A percentile compares a stretch with the other conserved stretches of the same genome.
Evolutionary conservation across 148 eudicot genomes (phyloP).

Genomic region (Oxyria digyna): DNA sequence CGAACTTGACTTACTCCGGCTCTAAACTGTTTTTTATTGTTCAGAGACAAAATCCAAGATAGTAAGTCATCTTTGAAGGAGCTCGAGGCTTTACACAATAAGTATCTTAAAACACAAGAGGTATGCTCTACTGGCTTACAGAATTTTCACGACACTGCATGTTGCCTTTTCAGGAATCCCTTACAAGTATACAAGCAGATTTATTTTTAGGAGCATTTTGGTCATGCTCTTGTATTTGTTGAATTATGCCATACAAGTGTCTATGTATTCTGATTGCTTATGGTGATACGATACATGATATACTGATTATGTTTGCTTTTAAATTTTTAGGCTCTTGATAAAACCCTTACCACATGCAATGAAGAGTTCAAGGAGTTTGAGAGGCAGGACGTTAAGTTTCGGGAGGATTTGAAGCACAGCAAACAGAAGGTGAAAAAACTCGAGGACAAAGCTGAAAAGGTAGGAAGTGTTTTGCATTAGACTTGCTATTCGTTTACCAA

Average conservation of each 20-base stretch:
- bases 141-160: not conserved
- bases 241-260: not conserved
- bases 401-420: slow-evolving; percentile 76
- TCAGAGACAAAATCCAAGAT: slow-evolving; percentile 71
- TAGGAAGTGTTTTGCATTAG: slow-evolving; percentile 13
- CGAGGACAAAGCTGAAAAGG: slow-evolving; percentile 80
- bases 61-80: slow-evolving; percentile 58
- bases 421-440: slow-evolving; percentile 87
- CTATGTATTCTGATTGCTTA: not conserved
- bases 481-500: not conserved
- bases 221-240: not conserved
- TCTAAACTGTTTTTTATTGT: slow-evolving; percentile 4
- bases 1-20: not conserved
- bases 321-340: slow-evolving; percentile 63
- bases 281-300: not conserved
- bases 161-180: not conserved
- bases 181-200: not conserved
- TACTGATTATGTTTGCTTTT: slow-evolving; percentile 7
- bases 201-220: slow-evolving; percentile 2
- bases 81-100: slow-evolving; percentile 57
- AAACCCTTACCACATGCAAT: slow-evolving; percentile 41
- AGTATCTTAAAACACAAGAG: slow-evolving; percentile 75
- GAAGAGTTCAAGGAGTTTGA: slow-evolving; percentile 93
- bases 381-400: slow-evolving; percentile 79
- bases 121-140: slow-evolving; percentile 18